phyloP scores from a whole-genome alignment of 2,329 filamentous ascomycete species.

The Ceratocystis diversiconidia region DNA sequence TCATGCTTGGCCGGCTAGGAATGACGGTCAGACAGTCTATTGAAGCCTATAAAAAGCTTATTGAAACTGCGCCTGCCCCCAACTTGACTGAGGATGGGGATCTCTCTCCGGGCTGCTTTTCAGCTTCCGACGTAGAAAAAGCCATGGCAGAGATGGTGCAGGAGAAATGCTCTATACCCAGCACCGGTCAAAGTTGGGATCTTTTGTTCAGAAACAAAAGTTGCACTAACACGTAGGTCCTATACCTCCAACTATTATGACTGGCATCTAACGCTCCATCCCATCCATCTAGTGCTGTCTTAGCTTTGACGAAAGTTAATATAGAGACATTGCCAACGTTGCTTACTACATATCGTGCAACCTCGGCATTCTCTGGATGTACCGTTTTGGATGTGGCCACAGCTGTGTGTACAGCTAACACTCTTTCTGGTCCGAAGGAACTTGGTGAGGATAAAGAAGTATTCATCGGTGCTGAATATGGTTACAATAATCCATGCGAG shows the following conservation, averaged over 20 bases:
- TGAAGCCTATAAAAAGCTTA: background rate
- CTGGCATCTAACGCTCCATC: background rate
- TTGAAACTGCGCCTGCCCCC: background rate
- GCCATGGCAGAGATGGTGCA: background rate
- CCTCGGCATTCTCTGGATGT: conserved; percentile 19
- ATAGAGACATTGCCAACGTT: conserved; percentile 20
- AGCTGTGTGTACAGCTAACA: conserved; percentile 23
- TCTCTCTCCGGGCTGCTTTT: background rate
- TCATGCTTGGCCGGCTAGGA: background rate
- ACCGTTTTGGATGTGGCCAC: conserved; percentile 24
- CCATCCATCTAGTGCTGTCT: background rate
- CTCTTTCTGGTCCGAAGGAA: conserved; percentile 24
- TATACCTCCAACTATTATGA: too few relatives aligned
- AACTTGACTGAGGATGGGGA: fast-evolving
- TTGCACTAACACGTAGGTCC: background rate
- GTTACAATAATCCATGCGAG: conserved; percentile 25
- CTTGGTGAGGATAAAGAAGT: conserved; percentile 22
- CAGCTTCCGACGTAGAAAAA: background rate
- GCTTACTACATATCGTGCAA: conserved; percentile 22
- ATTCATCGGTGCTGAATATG: conserved; percentile 24
- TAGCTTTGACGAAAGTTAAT: background rate
- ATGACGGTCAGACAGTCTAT: background rate
- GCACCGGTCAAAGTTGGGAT: fast-evolving
- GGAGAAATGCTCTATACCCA: fast-evolving
- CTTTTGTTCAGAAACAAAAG: fast-evolving